These are phyloP conservation scores for Magnolia officinalis DNA, from an alignment of 164 flowering plant genomes.

Conservation along the genomic window DNA sequence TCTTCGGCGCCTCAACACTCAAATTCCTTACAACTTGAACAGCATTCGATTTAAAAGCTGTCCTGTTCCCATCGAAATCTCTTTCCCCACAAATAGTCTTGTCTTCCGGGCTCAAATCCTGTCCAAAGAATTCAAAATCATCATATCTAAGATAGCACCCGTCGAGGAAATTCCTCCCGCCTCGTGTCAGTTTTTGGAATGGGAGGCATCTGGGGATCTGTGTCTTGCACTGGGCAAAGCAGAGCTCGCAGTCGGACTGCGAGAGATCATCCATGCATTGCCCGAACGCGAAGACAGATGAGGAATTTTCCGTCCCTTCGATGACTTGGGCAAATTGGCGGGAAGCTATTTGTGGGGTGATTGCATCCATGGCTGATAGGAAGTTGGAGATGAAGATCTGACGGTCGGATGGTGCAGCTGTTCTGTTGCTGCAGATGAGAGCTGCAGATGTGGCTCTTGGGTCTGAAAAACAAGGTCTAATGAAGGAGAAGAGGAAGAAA, in stretches of 20 bases:
- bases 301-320: conserved; percentile 43
- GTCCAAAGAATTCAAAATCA: conserved; percentile 31
- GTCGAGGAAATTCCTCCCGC: conserved; percentile 16
- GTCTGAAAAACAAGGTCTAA: conserved; percentile 21
- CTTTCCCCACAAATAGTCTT: conserved; percentile 51
- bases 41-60: conserved; percentile 36
- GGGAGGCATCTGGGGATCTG: conserved; percentile 16
- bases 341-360: conserved; percentile 51
- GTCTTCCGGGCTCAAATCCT: conserved; percentile 56
- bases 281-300: conserved; percentile 54
- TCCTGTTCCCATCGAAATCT: conserved; percentile 40
- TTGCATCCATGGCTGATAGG: conserved; percentile 64
- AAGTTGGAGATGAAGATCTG: conserved; percentile 53
- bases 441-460: conserved; percentile 55
- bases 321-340: conserved; percentile 50
- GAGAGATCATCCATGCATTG: conserved; percentile 92
- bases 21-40: conserved; percentile 45
- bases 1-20: conserved; percentile 39
- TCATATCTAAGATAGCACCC: conserved; percentile 21
- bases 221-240: conserved; percentile 16
- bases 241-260: conserved; percentile 32
- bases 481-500: conserved; percentile 13
- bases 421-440: conserved; percentile 27
- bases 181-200: conserved; percentile 30
- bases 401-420: conserved; percentile 51